phyloP scores from a whole-genome alignment of 2,329 filamentous ascomycete genomes.

The Exserohilum rostratum region DNA sequence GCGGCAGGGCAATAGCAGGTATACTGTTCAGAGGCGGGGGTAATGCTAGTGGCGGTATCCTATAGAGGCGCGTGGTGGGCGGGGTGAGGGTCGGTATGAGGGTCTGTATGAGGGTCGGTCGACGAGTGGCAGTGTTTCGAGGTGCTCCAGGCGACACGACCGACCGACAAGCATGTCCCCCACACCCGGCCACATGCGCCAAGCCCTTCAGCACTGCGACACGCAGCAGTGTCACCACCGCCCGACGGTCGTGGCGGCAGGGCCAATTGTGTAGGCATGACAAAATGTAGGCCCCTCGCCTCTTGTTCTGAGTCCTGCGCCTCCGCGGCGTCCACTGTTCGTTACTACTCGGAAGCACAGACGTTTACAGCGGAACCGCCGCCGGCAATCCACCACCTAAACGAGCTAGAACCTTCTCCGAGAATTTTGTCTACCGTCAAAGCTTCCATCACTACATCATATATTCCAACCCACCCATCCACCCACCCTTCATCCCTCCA shows the following conservation, averaged over 20 bases:
- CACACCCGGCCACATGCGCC: slow-evolving; percentile 17
- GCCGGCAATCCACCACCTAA: slow-evolving; percentile 22
- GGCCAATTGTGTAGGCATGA: neutral
- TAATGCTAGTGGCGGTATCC: neutral
- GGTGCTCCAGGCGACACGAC: slow-evolving; percentile 12
- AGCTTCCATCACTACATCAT: slow-evolving; percentile 39
- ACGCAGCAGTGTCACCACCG: neutral
- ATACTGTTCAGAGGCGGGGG: neutral
- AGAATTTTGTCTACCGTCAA: slow-evolving; percentile 35
- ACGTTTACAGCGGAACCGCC: slow-evolving; percentile 23
- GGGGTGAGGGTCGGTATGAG: neutral
- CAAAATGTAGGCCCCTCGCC: slow-evolving; percentile 1
- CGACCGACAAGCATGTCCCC: slow-evolving; percentile 18
- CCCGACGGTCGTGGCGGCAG: slow-evolving; percentile 1
- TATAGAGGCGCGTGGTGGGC: neutral
- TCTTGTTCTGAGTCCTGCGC: neutral
- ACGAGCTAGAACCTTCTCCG: slow-evolving; percentile 36
- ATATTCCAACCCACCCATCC: slow-evolving; percentile 28
- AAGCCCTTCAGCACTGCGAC: slow-evolving; percentile 11
- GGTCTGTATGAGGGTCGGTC: no score
- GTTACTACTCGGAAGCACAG: slow-evolving; percentile 20
- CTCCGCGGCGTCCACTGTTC: slow-evolving; percentile 4
- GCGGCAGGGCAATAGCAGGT: neutral
- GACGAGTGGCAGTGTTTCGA: slow-evolving; percentile 13
- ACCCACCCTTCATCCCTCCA: slow-evolving; percentile 24